Conservation (phyloP, 179 eudicot species). For the Heliamphora pulchella region DNA sequence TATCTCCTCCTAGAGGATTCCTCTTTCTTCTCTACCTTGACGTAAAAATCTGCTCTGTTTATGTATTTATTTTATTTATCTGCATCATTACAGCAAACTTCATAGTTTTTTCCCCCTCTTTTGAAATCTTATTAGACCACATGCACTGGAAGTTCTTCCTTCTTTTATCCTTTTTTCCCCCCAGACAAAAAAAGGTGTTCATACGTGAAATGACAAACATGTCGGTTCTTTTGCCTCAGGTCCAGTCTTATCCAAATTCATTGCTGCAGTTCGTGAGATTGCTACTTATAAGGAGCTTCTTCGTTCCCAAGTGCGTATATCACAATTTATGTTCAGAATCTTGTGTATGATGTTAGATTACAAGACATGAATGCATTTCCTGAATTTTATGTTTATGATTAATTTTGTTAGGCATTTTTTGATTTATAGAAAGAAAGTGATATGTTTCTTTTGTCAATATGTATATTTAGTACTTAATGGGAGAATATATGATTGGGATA, state of each 20-base stretch:
- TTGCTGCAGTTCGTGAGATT: conserved; percentile 77
- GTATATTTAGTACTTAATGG: background rate
- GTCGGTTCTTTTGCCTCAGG: conserved; percentile 36
- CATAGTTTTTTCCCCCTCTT: background rate
- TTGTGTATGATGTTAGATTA: background rate
- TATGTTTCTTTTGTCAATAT: background rate
- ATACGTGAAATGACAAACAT: background rate
- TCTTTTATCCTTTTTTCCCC: background rate
- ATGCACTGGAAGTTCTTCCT: background rate
- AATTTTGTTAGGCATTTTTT: background rate
- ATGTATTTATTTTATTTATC: background rate
- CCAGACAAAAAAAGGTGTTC: background rate
- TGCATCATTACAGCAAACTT: background rate
- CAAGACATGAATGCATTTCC: background rate
- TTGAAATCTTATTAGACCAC: background rate
- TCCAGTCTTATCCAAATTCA: conserved; percentile 77
- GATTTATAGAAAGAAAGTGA: background rate
- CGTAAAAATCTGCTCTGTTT: background rate
- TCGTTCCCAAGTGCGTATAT: conserved; percentile 70
- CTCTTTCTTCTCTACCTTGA: background rate
- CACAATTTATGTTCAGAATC: background rate
- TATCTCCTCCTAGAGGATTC: background rate
- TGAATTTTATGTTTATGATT: background rate
- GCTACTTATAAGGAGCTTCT: conserved; percentile 91
- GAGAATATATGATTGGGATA: background rate